Base-by-base conservation (phyloP, 768 basidiomycete species). In the Phanerochaete carnosa region DNA sequence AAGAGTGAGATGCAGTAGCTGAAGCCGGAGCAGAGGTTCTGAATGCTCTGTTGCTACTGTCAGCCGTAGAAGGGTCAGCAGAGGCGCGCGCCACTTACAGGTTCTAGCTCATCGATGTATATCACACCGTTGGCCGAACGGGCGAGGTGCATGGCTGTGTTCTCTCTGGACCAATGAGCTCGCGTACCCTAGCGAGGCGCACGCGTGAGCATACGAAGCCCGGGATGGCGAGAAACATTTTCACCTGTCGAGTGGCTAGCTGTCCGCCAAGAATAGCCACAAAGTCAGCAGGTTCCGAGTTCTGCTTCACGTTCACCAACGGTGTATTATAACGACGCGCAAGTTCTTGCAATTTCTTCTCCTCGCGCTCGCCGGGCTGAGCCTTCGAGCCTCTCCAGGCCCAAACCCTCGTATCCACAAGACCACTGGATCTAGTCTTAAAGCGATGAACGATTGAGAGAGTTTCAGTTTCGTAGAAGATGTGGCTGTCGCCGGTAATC, bases 1-100 rank as follows among this genome's bases (percentile, higher is more conserved):
- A 94, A 74, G 49, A 93, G 77, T 2, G 87, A 83, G 35, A 92
- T 64, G 65, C 90, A 92, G 70, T 89, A 93, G 65, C 89, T 91
- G 72, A 86, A 94, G n/a, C 82, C 92, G 11, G 92, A 93, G 69
- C 92, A 94, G 1, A 94, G 74, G 67, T 89, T 90, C 60, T 76
- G 81, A 64, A 88, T 74, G 58, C 71, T 77, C 89, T 88, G 12
- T 25, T 50, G 33, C 8, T 12, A 46, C 16, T 29, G 4, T 54
- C 8, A 45, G 55, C 33, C 53, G 30, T 65, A 53, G 53, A 37
- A 2, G 46, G 60, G 33, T 33, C 32, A 52, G 58, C 50, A 11
- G 23, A n/a, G 4, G 45, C 35, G 30, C 35, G 35, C 45, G 12
- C 52, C 0, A 74, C 79, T 65, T 66, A 92, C 92, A 60, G 90